Evolutionary conservation across 495 filamentous ascomycete genomes (phyloP).

Genomic region (Penicillium canescens): DNA sequence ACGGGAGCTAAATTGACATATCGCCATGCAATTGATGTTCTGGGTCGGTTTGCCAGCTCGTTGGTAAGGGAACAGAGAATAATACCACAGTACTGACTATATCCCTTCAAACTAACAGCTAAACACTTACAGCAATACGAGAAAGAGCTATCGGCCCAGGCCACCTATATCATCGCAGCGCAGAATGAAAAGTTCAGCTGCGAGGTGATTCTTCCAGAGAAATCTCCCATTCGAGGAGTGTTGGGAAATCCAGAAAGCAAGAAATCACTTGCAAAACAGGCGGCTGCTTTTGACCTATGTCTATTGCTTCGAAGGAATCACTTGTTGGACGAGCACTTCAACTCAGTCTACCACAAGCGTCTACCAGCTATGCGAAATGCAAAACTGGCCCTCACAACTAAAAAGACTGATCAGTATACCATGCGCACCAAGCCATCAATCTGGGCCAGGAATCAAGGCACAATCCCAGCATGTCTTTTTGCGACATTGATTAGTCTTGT

Average conservation of each 20-base stretch:
- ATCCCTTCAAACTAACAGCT: neutral
- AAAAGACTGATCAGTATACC: slow-evolving; percentile 68
- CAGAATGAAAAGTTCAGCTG: slow-evolving; percentile 66
- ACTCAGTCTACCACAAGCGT: slow-evolving; percentile 70
- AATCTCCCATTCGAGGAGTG: slow-evolving; percentile 67
- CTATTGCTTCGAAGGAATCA: slow-evolving; percentile 63
- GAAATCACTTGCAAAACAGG: slow-evolving; percentile 82
- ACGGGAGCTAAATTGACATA: slow-evolving; percentile 85
- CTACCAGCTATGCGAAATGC: slow-evolving; percentile 89
- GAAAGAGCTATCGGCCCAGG: slow-evolving; percentile 51
- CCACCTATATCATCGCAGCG: slow-evolving; percentile 62
- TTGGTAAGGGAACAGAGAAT: slow-evolving; percentile 40
- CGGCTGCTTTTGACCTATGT: slow-evolving; percentile 87
- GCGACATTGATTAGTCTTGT: slow-evolving; percentile 63
- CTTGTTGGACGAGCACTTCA: slow-evolving; percentile 71
- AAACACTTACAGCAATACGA: slow-evolving; percentile 53
- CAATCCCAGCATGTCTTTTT: slow-evolving; percentile 58
- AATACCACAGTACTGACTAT: neutral
- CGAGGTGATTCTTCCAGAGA: slow-evolving; percentile 79
- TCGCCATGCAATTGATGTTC: slow-evolving; percentile 62
- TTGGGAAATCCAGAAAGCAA: slow-evolving; percentile 59
- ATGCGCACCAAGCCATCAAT: slow-evolving; percentile 79
- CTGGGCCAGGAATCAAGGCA: slow-evolving; percentile 61
- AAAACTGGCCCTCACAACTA: slow-evolving; percentile 75
- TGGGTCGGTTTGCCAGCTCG: slow-evolving; percentile 63